These are phyloP conservation scores for Fusarium nygamai DNA, from an alignment of 2,329 filamentous ascomycete species.

Conservation along the genomic window DNA sequence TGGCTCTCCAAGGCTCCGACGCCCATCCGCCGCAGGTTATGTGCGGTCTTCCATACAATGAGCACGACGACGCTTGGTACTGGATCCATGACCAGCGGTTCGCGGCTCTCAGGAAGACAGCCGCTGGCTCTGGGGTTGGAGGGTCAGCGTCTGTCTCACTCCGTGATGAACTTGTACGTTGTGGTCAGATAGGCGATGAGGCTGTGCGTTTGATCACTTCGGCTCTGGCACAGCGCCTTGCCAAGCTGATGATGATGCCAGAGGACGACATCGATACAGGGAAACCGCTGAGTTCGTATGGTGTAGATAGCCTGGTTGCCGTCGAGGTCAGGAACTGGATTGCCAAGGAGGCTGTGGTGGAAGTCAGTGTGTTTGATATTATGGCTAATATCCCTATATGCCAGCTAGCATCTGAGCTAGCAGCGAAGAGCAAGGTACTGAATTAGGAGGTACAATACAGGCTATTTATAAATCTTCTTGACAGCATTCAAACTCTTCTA, in stretches of 20 bases:
- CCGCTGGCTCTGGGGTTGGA: neutral
- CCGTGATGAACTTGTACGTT: neutral
- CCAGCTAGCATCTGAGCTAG: neutral
- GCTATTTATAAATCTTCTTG: rapidly evolving
- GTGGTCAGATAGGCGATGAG: neutral
- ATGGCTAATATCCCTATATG: neutral
- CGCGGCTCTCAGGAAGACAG: neutral
- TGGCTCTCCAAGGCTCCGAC: neutral
- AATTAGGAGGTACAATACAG: neutral
- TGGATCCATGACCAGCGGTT: neutral
- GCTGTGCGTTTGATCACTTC: neutral
- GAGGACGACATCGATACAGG: neutral
- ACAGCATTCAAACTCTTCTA: neutral
- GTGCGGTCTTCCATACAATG: neutral
- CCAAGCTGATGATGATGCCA: neutral
- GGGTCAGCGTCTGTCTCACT: neutral
- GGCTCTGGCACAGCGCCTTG: neutral
- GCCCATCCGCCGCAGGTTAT: neutral
- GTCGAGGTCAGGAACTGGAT: neutral
- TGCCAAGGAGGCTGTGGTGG: neutral
- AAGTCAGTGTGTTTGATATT: neutral
- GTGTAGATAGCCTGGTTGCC: neutral
- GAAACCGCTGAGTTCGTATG: neutral
- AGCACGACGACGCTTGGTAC: neutral
- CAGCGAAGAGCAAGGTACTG: neutral